A percentile compares a stretch with the other conserved stretches of the same genome.
phyloP scores from a whole-genome alignment of 257 asterid species.

The Solanum rostratum region DNA sequence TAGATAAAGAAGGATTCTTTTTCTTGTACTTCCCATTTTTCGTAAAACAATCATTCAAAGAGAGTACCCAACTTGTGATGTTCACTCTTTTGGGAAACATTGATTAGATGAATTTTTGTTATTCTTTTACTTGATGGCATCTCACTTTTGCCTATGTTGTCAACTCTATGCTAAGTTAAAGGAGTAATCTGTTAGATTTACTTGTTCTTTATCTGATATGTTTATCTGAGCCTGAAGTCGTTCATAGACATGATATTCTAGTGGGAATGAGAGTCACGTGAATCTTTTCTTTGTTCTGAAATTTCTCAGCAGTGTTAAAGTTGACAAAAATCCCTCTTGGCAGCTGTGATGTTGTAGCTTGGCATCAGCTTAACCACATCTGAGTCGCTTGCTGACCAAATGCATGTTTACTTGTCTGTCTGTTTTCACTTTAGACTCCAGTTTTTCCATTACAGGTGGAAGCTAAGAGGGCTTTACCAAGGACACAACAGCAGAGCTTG shows the following conservation, averaged over 20 bases:
- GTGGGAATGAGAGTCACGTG: neutral
- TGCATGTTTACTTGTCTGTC: neutral
- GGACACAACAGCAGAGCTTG: constrained; percentile 79
- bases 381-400: neutral
- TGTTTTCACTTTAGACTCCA: neutral
- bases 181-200: neutral
- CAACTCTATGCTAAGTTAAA: neutral
- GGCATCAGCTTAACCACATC: neutral
- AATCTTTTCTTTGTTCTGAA: neutral
- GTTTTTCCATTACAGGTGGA: constrained; percentile 47
- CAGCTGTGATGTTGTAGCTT: neutral
- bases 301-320: neutral
- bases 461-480: constrained; percentile 80
- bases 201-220: neutral
- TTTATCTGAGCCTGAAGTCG: neutral
- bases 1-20: neutral
- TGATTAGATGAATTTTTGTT: neutral
- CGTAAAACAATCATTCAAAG: neutral
- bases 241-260: neutral
- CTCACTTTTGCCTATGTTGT: neutral
- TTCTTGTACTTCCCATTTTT: neutral
- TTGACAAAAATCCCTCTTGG: neutral
- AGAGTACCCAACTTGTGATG: neutral
- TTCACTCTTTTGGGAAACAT: neutral
- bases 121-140: neutral